Conservation (phyloP, 331 rosid species). For the Pyracantha coccinea region DNA sequence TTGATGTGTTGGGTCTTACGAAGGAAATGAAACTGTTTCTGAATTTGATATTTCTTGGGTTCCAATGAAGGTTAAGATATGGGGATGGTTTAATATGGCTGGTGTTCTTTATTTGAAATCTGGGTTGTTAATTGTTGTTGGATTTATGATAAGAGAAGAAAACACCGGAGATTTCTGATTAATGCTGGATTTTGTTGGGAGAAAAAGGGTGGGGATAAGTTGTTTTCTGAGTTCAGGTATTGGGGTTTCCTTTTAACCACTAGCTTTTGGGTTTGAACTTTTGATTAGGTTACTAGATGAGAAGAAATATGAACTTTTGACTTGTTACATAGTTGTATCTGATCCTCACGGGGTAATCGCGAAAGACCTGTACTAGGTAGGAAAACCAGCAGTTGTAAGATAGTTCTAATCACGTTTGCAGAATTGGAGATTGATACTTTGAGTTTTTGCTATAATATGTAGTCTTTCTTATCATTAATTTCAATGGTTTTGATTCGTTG, state of each 20-base stretch:
- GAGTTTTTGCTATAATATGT: background rate
- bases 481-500: conserved; percentile 17
- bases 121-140: background rate
- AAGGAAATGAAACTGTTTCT: background rate
- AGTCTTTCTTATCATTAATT: background rate
- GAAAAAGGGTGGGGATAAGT: background rate
- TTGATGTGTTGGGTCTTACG: background rate
- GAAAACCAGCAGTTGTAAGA: background rate
- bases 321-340: background rate
- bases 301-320: background rate
- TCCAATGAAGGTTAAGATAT: background rate
- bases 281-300: background rate
- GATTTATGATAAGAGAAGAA: background rate
- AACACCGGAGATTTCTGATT: background rate
- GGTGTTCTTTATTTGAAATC: background rate
- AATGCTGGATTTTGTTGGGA: background rate
- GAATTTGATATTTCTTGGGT: conserved; percentile 1
- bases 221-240: background rate
- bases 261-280: background rate
- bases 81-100: background rate
- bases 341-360: background rate
- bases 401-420: background rate
- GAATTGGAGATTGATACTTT: conserved; percentile 5
- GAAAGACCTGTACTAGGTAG: background rate
- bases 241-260: background rate